Conservation (phyloP, 495 filamentous ascomycete genomes). For the Rostrohypoxylon terebratum region DNA sequence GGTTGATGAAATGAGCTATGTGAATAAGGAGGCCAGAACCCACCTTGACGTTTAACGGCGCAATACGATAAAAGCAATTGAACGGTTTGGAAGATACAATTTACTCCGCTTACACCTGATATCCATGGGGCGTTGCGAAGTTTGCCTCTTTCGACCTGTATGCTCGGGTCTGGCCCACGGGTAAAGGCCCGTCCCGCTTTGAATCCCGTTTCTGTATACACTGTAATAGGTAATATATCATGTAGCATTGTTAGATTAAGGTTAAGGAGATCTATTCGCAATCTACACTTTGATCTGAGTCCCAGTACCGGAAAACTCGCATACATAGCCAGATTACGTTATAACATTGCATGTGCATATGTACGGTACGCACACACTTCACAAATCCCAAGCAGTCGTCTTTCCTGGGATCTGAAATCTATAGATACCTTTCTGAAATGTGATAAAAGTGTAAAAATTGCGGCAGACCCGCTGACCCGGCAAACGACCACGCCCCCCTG, state of each 20-base stretch:
- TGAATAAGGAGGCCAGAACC: slow-evolving; percentile 17
- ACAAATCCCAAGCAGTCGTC: slow-evolving; percentile 20
- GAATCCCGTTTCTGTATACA: slow-evolving; percentile 18
- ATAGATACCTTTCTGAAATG: slow-evolving; percentile 34
- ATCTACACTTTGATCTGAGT: slow-evolving; percentile 32
- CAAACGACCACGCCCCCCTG: slow-evolving; percentile 22
- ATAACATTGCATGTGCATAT: slow-evolving; percentile 43
- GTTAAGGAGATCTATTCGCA: slow-evolving; percentile 34
- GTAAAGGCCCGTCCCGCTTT: slow-evolving; percentile 40
- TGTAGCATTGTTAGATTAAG: slow-evolving; percentile 34
- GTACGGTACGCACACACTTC: slow-evolving; percentile 31
- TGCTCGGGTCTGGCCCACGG: slow-evolving; percentile 26
- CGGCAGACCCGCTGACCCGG: slow-evolving; percentile 32
- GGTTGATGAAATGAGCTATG: slow-evolving; percentile 20
- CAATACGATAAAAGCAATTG: slow-evolving; percentile 9
- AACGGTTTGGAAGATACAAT: not conserved
- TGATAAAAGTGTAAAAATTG: slow-evolving; percentile 27
- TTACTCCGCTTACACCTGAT: slow-evolving; percentile 8
- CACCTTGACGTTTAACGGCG: slow-evolving; percentile 3
- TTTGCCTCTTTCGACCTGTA: slow-evolving; percentile 18
- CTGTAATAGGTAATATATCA: slow-evolving; percentile 6
- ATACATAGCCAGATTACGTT: slow-evolving; percentile 27
- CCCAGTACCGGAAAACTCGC: slow-evolving; percentile 27
- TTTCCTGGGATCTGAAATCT: slow-evolving; percentile 42
- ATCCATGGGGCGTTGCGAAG: slow-evolving; percentile 8